phyloP scores from a whole-genome alignment of 345 rosid genomes.

The Rhizophora apiculata region DNA sequence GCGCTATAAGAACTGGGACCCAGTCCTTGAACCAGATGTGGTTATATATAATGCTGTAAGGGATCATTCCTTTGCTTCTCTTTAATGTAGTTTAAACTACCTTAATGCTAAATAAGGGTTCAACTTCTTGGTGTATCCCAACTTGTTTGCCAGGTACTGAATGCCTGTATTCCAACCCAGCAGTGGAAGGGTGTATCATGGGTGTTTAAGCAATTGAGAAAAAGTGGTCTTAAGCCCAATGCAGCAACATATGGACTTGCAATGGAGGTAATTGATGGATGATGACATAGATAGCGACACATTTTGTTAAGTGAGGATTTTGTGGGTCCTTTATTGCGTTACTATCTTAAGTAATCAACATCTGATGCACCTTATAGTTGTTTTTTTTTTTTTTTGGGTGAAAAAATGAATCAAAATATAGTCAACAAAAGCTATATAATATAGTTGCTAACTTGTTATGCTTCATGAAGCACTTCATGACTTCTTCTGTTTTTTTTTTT shows the following conservation, averaged over 20 bases:
- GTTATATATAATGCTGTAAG: constrained; percentile 95
- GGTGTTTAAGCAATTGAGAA: constrained; percentile 83
- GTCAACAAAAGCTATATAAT: no score
- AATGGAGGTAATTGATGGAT: constrained; percentile 71
- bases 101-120: background rate
- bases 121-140: constrained; percentile 8
- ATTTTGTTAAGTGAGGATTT: background rate
- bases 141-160: constrained; percentile 54
- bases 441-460: no score
- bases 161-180: constrained; percentile 76
- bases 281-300: background rate
- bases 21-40: constrained; percentile 77
- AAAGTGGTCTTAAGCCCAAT: constrained; percentile 72
- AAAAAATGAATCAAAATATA: no score
- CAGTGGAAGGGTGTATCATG: constrained; percentile 93
- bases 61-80: constrained; percentile 17
- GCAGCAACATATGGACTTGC: constrained; percentile 97
- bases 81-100: background rate
- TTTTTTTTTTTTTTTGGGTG: no score
- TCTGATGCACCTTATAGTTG: background rate
- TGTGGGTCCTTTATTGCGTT: no score
- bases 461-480: no score
- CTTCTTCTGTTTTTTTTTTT: no score
- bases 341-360: no score
- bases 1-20: constrained; percentile 69